phyloP scores from a whole-genome alignment of 2,329 filamentous ascomycete species.

The Neurospora sp. region DNA sequence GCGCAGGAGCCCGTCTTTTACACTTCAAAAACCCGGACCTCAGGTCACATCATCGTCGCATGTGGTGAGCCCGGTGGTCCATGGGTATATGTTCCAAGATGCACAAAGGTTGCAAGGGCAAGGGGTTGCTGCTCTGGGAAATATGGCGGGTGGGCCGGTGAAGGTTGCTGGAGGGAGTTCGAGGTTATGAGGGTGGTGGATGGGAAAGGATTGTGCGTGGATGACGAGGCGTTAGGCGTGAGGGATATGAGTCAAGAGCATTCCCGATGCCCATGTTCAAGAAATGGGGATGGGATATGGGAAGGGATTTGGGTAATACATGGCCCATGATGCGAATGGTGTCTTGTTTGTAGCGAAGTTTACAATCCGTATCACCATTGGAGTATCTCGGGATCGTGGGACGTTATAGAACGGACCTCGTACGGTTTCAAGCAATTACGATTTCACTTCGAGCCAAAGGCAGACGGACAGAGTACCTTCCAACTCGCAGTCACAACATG shows the following conservation, averaged over 20 bases:
- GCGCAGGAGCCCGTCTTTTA: slow-evolving; percentile 40
- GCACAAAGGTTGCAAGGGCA: slow-evolving; percentile 21
- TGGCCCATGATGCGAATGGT: neutral
- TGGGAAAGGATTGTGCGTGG: neutral
- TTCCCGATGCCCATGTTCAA: neutral
- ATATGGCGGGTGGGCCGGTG: neutral
- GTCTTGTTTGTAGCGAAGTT: neutral
- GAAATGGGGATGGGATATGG: neutral
- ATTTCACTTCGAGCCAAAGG: neutral
- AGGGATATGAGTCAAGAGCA: neutral
- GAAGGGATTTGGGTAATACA: neutral
- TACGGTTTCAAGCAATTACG: neutral
- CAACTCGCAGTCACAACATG: neutral
- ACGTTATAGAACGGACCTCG: neutral
- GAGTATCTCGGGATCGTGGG: neutral
- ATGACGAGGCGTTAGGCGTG: neutral
- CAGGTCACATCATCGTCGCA: slow-evolving; percentile 3
- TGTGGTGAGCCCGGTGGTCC: slow-evolving; percentile 39
- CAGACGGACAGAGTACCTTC: neutral
- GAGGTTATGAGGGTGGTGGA: slow-evolving; percentile 12
- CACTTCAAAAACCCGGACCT: slow-evolving; percentile 11
- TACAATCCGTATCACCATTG: neutral
- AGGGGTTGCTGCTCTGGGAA: slow-evolving; percentile 24
- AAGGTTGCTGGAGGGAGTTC: slow-evolving; percentile 1
- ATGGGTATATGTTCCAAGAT: slow-evolving; percentile 51